Evolutionary conservation across 164 flowering plant species (phyloP), one percentile per base, ranked within the genome.

Genomic region (Stephania cephalantha): DNA sequence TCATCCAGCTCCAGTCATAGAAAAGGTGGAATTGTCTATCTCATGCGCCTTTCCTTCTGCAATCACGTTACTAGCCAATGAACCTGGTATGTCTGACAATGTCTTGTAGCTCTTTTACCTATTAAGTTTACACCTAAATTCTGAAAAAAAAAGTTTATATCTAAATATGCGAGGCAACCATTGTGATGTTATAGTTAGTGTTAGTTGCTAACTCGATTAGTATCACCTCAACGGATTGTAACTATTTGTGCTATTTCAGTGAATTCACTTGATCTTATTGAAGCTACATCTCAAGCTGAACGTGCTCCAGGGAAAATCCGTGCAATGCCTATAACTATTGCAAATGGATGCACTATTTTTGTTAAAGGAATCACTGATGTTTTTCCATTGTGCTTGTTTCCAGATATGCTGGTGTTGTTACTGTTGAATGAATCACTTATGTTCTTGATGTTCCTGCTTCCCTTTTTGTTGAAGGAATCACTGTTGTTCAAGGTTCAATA

Each of bases 301-400:
- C 90, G 87, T n/a, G 74, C 79, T 73, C 83, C 85, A 35, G 90
- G 81, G 65, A 78, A 78, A 80, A 61, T 89, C 76, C 95, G 82
- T 73, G 79, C 61, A 46, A 74, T 82, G 58, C 97, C 93, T 73
- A 75, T 90, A 73, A 91, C 91, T 71, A 93, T 95, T 69, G 91
- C 96, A 80, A 95, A 95, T 84, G 92, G 96, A 61, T 90, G 90
- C 72, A 88, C 84, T 52, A 88, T 95, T 76, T n/a, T n/a, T n/a
- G n/a, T n/a, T n/a, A n/a, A n/a, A n/a, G n/a, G n/a, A n/a, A n/a
- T n/a, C n/a, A n/a, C n/a, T n/a, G n/a, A n/a, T n/a, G n/a, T n/a
- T n/a, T n/a, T n/a, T n/a, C n/a, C n/a, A n/a, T n/a, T n/a, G n/a
- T n/a, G n/a, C n/a, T n/a, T n/a, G n/a, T n/a, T n/a, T n/a, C n/a